Evolutionary conservation across 2,329 filamentous ascomycete genomes (phyloP).

Genomic region (Fusarium sp.): DNA sequence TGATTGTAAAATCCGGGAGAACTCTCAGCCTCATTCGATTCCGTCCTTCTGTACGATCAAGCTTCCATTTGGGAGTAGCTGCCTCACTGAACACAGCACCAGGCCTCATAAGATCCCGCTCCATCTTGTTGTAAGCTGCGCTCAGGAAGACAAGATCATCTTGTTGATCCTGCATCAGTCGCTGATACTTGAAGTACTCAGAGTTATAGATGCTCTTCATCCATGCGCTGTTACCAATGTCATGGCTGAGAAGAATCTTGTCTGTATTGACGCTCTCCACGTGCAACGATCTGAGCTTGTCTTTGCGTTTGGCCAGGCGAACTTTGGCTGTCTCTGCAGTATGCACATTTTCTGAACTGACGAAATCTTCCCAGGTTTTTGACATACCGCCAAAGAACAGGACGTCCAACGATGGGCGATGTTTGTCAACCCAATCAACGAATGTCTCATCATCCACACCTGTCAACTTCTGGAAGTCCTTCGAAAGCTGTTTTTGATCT

Average conservation of each 20-base stretch:
- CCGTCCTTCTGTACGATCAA: constrained; percentile 94
- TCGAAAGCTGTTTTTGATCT: constrained; percentile 77
- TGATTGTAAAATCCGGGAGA: constrained; percentile 78
- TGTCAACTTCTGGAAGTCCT: constrained; percentile 84
- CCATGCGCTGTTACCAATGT: constrained; percentile 89
- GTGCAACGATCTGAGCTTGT: constrained; percentile 85
- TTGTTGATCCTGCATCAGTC: constrained; percentile 90
- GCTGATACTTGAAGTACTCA: constrained; percentile 91
- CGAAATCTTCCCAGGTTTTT: constrained; percentile 89
- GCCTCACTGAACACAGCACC: constrained; percentile 82
- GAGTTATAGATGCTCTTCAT: constrained; percentile 94
- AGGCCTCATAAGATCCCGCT: constrained; percentile 80
- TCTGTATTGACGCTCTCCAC: constrained; percentile 75
- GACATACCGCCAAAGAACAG: constrained; percentile 87
- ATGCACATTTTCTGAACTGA: constrained; percentile 81
- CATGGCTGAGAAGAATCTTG: constrained; percentile 82
- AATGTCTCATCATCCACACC: constrained; percentile 92
- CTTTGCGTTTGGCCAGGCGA: constrained; percentile 80
- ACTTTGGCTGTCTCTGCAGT: constrained; percentile 80
- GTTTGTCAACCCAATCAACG: constrained; percentile 86
- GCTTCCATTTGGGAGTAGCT: constrained; percentile 80
- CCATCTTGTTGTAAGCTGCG: constrained; percentile 81
- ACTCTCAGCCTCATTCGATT: constrained; percentile 94
- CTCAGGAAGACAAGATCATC: constrained; percentile 86
- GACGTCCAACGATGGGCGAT: constrained; percentile 80